Conservation (phyloP, 495 filamentous ascomycete genomes). For the Daldinia grandis region DNA sequence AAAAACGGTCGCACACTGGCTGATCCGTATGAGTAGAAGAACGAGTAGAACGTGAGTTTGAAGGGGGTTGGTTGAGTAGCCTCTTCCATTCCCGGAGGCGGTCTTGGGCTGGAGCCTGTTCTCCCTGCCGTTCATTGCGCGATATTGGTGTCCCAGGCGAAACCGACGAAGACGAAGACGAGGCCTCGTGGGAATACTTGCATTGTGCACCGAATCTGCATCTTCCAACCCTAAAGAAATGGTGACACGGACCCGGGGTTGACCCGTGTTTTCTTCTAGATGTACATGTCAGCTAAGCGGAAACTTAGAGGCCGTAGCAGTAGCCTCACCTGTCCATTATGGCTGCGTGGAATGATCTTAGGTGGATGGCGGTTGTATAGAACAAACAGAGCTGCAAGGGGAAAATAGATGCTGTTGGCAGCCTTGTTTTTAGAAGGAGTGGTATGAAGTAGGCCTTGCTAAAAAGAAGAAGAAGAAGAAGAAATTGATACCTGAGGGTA, state of each 20-base stretch:
- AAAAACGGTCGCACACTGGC: conserved; percentile 38
- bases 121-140: conserved; percentile 1
- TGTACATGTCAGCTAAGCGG: conserved; percentile 11
- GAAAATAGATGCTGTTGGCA: not conserved
- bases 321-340: conserved; percentile 26
- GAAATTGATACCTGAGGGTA: not conserved
- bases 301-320: not conserved
- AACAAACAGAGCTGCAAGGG: not conserved
- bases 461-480: not conserved
- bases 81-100: conserved; percentile 44
- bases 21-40: not conserved
- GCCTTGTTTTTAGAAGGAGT: not conserved
- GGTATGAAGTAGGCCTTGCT: not conserved
- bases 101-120: conserved; percentile 13
- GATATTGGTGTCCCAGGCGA: conserved; percentile 4
- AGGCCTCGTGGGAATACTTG: conserved; percentile 33
- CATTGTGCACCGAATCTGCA: conserved; percentile 37
- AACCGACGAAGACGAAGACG: conserved; percentile 1
- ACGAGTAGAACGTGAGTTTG: conserved; percentile 10
- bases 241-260: conserved; percentile 4
- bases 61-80: conserved; percentile 32
- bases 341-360: not conserved
- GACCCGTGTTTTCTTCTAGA: conserved; percentile 3
- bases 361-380: not conserved
- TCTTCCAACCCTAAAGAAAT: conserved; percentile 24